phyloP scores from a whole-genome alignment of 441 rosid genomes.

The Euphorbia schlechtendalii region DNA sequence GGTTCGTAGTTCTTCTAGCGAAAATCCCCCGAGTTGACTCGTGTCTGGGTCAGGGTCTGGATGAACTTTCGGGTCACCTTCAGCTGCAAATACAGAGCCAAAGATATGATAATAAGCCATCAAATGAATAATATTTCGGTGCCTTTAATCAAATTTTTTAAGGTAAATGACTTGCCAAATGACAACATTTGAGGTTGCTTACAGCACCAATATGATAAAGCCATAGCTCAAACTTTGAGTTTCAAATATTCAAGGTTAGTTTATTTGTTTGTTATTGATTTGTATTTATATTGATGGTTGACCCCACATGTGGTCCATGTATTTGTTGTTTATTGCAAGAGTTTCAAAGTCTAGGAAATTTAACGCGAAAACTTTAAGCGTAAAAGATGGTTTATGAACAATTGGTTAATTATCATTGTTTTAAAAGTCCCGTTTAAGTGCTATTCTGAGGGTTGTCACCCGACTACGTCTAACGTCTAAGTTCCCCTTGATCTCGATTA shows the following conservation, averaged over 20 bases:
- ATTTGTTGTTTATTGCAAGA: neutral
- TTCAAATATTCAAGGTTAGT: neutral
- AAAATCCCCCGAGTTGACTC: neutral
- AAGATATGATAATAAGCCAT: neutral
- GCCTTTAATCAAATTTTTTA: no score
- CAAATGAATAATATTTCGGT: neutral
- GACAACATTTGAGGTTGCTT: conserved; percentile 1
- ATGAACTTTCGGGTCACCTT: conserved; percentile 11
- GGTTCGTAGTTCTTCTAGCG: conserved; percentile 4
- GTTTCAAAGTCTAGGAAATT: no score
- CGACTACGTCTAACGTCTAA: no score
- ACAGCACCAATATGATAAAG: conserved; percentile 12
- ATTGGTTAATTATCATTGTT: no score
- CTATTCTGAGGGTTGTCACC: no score
- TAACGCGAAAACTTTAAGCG: no score
- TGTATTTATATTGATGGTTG: neutral
- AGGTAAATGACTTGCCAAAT: conserved; percentile 4
- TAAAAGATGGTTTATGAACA: no score
- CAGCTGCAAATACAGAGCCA: neutral
- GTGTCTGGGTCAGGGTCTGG: neutral
- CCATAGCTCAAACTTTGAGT: conserved; percentile 8
- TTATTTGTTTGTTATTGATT: no score
- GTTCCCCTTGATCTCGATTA: no score
- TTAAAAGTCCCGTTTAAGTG: no score
- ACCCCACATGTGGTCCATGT: neutral